A percentile compares a stretch with the other conserved stretches of the same genome.
Evolutionary conservation across 2,329 filamentous ascomycete genomes (phyloP).

Genomic region (Nigrospora sphaerica): DNA sequence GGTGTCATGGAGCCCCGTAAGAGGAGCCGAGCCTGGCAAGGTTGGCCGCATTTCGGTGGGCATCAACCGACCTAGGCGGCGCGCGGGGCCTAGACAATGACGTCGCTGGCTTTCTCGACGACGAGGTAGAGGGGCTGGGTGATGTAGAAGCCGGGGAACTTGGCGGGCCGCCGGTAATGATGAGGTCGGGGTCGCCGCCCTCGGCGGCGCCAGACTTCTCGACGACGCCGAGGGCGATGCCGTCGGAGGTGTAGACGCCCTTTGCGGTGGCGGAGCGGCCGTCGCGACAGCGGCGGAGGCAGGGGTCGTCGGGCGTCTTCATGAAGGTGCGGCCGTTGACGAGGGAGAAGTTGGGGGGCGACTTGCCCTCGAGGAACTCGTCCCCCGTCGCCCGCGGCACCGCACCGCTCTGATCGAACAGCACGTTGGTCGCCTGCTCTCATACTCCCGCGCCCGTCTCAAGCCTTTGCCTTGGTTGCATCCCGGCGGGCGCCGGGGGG

Average conservation of each 20-base stretch:
- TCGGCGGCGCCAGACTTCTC: slow-evolving; percentile 4
- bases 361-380: slow-evolving; percentile 4
- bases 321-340: slow-evolving; percentile 6
- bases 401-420: background rate
- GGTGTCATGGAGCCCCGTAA: too few relatives aligned
- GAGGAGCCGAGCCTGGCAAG: too few relatives aligned
- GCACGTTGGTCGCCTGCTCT: background rate
- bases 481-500: too few relatives aligned
- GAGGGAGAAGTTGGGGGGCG: background rate
- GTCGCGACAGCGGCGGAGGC: slow-evolving; percentile 5
- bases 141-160: slow-evolving; percentile 32
- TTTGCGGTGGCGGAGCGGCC: background rate
- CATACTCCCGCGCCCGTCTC: background rate
- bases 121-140: slow-evolving; percentile 42
- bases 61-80: too few relatives aligned
- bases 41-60: too few relatives aligned
- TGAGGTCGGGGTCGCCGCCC: slow-evolving; percentile 5
- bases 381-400: slow-evolving; percentile 3
- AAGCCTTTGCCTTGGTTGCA: too few relatives aligned
- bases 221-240: slow-evolving; percentile 7
- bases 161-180: slow-evolving; percentile 16
- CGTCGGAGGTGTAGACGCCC: slow-evolving; percentile 8
- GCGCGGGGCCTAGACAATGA: background rate
- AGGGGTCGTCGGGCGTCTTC: slow-evolving; percentile 6
- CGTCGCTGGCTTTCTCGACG: slow-evolving; percentile 40